Conservation (phyloP, 148 eudicot species). For the Chenopodium album region DNA sequence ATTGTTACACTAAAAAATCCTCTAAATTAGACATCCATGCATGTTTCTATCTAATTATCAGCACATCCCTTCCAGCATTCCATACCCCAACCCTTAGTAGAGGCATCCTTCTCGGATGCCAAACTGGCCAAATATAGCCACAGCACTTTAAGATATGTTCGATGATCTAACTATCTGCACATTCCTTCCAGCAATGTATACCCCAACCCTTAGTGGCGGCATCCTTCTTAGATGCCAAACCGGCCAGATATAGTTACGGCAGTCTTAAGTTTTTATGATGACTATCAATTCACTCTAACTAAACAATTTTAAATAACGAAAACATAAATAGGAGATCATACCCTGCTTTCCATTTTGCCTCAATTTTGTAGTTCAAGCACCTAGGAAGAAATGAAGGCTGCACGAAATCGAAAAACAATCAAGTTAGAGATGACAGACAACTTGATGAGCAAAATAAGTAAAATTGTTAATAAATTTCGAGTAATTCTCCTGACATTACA, state of each 20-base stretch:
- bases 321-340: slow-evolving; percentile 15
- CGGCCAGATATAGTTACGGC: not conserved
- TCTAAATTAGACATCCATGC: not conserved
- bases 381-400: slow-evolving; percentile 85
- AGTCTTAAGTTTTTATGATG: not conserved
- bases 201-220: not conserved
- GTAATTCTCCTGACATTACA: slow-evolving; percentile 41
- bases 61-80: not conserved
- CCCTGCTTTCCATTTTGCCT: slow-evolving; percentile 63
- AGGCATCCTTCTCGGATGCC: not conserved
- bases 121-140: not conserved
- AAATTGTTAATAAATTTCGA: not conserved
- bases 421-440: not conserved
- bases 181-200: not conserved
- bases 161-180: not conserved
- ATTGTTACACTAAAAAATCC: not conserved
- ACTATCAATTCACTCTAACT: not conserved
- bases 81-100: not conserved
- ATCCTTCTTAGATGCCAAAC: not conserved
- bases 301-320: not conserved
- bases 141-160: not conserved
- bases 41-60: not conserved
- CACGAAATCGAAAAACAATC: slow-evolving; percentile 24
- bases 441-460: not conserved
- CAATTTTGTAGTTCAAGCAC: slow-evolving; percentile 67